Base-by-base conservation (phyloP, 768 basidiomycete species). In the Suillus spraguei region DNA sequence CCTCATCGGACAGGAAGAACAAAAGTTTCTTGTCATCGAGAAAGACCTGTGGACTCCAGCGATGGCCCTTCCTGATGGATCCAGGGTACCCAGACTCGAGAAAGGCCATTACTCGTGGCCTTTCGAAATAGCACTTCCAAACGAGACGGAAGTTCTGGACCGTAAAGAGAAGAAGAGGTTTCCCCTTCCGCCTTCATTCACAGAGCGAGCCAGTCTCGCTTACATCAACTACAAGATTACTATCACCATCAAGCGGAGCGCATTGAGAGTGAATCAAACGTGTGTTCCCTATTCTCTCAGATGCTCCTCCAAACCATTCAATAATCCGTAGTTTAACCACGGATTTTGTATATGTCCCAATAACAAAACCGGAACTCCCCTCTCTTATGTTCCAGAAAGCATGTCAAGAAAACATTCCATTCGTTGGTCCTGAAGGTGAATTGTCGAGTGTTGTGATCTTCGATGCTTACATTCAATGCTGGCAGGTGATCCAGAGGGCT, bases 161-260 rank as follows among this genome's bases (percentile, higher is more conserved):
- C 80, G 76, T 61, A 75, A 72, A 41, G 75, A 75, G 52, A 74
- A 68, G 60, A 75, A 73, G 14, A 62, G 61, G 6, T 83, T 82
- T 56, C 74, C 73, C 5, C 76, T 85, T 16, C 86, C 86, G 1
- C 82, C 84, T 7, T 82, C 75, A 42, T 87, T 86, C 65, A 80
- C 83, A 1, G 86, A 87, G 70, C 77, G 82, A 33, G 84, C 81
- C 1, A 83, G 84, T 52, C 80, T 82, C 1, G 83, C 78, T 17
- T 86, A 85, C 65, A 77, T 87, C 60, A 85, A 87, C 62, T 88
- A 87, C 70, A 81, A 78, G 67, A 67, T 86, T 9, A 70, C 79
- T 16, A 82, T 83, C 32, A 86, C 79, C 1, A 70, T 87, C 38
- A 82, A 79, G 67, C 80, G 84, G 24, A 78, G 81, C 1, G 71